A percentile compares a stretch with the other conserved stretches of the same genome.
Evolutionary conservation across 352 stramenopile genomes (phyloP).

Genomic region (Globisporangium middletonii): DNA sequence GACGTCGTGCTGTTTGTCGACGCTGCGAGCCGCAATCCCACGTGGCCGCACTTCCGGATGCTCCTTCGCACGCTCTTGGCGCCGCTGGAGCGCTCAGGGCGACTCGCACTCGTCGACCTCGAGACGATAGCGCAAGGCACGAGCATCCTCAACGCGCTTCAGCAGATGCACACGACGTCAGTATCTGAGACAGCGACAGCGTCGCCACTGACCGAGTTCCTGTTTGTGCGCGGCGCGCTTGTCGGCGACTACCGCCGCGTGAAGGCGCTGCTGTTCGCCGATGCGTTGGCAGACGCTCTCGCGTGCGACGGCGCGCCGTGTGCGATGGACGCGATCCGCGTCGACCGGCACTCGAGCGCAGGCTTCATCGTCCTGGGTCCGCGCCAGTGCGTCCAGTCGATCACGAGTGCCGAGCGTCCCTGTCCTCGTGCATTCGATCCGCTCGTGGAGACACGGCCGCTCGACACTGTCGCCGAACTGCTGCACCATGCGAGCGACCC

Average conservation of each 20-base stretch:
- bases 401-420: neutral
- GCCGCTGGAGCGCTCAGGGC: neutral
- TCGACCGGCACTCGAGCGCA: conserved; percentile 15
- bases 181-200: neutral
- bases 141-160: conserved; percentile 17
- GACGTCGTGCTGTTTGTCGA: conserved; percentile 13
- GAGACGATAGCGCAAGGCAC: conserved; percentile 19
- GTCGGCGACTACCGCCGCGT: conserved; percentile 16
- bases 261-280: conserved; percentile 14
- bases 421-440: neutral
- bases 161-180: conserved; percentile 1
- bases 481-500: conserved; percentile 12
- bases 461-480: conserved; percentile 27
- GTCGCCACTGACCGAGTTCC: conserved; percentile 13
- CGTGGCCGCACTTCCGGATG: conserved; percentile 1
- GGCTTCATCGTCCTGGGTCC: conserved; percentile 27
- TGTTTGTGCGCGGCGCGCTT: conserved; percentile 20
- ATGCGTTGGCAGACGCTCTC: conserved; percentile 1
- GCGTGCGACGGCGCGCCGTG: conserved; percentile 9
- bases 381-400: conserved; percentile 18
- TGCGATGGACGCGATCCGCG: conserved; percentile 12
- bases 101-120: conserved; percentile 20
- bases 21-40: neutral
- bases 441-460: conserved; percentile 22
- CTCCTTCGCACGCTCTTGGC: conserved; percentile 5